Percentiles rank a stretch among this genome's conserved stretches.
Evolutionary conservation across 2,329 filamentous ascomycete species (phyloP).

Genomic region (Thielaviopsis populi): DNA sequence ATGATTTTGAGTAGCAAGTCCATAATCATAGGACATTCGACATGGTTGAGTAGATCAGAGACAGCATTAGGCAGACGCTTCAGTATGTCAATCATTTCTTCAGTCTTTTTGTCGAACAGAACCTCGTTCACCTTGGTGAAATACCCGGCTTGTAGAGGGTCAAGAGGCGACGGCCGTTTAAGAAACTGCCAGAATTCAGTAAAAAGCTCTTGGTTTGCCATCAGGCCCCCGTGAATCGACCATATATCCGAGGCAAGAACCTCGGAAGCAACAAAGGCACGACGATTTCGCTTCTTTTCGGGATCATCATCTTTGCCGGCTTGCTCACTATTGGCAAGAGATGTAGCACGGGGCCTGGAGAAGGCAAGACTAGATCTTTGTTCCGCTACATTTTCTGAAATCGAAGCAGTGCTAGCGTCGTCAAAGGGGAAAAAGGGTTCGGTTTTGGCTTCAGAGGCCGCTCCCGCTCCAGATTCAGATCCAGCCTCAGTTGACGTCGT

Average conservation of each 20-base stretch:
- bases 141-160: slow-evolving; percentile 88
- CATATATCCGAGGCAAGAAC: slow-evolving; percentile 90
- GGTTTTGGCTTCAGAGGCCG: neutral
- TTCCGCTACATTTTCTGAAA: slow-evolving; percentile 19
- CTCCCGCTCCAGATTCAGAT: neutral
- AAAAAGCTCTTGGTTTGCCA: slow-evolving; percentile 67
- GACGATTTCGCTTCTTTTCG: slow-evolving; percentile 84
- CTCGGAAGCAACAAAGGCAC: slow-evolving; percentile 86
- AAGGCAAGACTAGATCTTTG: slow-evolving; percentile 26
- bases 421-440: slow-evolving; percentile 23
- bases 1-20: slow-evolving; percentile 93
- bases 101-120: slow-evolving; percentile 94
- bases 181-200: slow-evolving; percentile 85
- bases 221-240: slow-evolving; percentile 86
- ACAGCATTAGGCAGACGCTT: slow-evolving; percentile 72
- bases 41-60: slow-evolving; percentile 73
- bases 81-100: slow-evolving; percentile 87
- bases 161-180: slow-evolving; percentile 66
- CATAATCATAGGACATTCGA: slow-evolving; percentile 98
- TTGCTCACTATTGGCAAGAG: slow-evolving; percentile 32
- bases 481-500: neutral
- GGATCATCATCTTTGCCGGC: slow-evolving; percentile 52
- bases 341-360: slow-evolving; percentile 38
- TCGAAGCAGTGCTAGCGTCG: neutral
- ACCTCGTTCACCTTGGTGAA: slow-evolving; percentile 98